phyloP scores from a whole-genome alignment of 176 grass and related monocot genomes.

The Eragrostis nindensis region DNA sequence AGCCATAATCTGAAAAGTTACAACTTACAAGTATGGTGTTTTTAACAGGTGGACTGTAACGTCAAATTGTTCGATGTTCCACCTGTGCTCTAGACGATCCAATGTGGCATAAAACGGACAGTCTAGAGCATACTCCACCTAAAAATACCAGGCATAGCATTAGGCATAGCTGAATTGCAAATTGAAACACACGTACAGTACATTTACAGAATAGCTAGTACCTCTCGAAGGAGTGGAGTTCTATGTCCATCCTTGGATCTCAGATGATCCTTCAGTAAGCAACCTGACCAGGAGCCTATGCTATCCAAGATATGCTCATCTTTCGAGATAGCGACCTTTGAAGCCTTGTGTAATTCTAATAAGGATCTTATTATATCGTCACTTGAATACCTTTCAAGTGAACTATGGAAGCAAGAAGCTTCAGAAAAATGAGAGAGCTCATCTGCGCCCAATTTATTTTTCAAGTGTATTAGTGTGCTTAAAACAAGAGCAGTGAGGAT shows the following conservation, averaged over 20 bases:
- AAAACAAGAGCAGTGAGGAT: not conserved
- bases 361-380: slow-evolving; percentile 51
- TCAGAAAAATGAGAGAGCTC: slow-evolving; percentile 49
- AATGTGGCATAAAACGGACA: slow-evolving; percentile 69
- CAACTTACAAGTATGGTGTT: slow-evolving; percentile 45
- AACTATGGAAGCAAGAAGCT: slow-evolving; percentile 34
- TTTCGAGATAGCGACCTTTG: slow-evolving; percentile 51
- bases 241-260: not conserved
- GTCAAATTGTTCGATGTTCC: slow-evolving; percentile 72
- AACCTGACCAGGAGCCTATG: slow-evolving; percentile 58
- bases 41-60: slow-evolving; percentile 15
- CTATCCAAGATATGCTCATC: slow-evolving; percentile 54
- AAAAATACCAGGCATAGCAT: slow-evolving; percentile 34
- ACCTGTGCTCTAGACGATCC: slow-evolving; percentile 75
- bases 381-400: slow-evolving; percentile 54
- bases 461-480: not conserved
- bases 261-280: slow-evolving; percentile 48
- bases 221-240: slow-evolving; percentile 42
- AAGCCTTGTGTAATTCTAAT: slow-evolving; percentile 73
- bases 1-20: no score
- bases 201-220: slow-evolving; percentile 1
- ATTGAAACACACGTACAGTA: slow-evolving; percentile 14
- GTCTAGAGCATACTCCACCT: slow-evolving; percentile 64
- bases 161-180: no score
- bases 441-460: slow-evolving; percentile 13